Conservation (phyloP, 2,329 filamentous ascomycete species). For the Cercospora berteroae region DNA sequence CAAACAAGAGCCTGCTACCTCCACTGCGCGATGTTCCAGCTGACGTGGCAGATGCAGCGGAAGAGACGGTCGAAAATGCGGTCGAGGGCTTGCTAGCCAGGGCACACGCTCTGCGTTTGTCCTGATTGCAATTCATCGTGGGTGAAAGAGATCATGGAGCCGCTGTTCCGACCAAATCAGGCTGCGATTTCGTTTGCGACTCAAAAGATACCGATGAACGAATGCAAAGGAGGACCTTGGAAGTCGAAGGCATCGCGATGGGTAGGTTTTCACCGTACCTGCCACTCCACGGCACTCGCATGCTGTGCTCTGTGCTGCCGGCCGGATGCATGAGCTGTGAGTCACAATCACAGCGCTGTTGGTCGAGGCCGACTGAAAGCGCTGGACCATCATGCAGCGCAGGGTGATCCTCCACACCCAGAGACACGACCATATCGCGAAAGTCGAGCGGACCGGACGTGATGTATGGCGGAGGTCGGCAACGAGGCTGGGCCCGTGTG, state of each 20-base stretch:
- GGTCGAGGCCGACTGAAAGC: conserved; percentile 20
- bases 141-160: conserved; percentile 24
- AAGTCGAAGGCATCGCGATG: conserved; percentile 26
- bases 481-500: conserved; percentile 37
- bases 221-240: conserved; percentile 16
- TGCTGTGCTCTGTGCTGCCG: conserved; percentile 19
- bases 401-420: conserved; percentile 20
- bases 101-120: conserved; percentile 25
- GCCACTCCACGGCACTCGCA: conserved; percentile 22
- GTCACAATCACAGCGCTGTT: conserved; percentile 26
- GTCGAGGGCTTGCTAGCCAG: conserved; percentile 38
- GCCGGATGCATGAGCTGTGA: conserved; percentile 31
- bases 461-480: conserved; percentile 32
- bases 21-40: conserved; percentile 37
- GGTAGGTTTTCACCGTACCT: conserved; percentile 19
- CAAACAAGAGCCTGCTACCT: conserved; percentile 47
- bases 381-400: conserved; percentile 22
- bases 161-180: conserved; percentile 12
- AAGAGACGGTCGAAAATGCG: conserved; percentile 36
- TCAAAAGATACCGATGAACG: conserved; percentile 14
- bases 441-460: conserved; percentile 35
- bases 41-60: conserved; percentile 37
- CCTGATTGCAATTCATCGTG: conserved; percentile 33
- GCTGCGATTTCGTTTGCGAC: conserved; percentile 24
- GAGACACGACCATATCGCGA: conserved; percentile 37